These are phyloP conservation scores for Rhodocollybia butyracea DNA, from an alignment of 768 basidiomycete species.

Conservation along the genomic window DNA sequence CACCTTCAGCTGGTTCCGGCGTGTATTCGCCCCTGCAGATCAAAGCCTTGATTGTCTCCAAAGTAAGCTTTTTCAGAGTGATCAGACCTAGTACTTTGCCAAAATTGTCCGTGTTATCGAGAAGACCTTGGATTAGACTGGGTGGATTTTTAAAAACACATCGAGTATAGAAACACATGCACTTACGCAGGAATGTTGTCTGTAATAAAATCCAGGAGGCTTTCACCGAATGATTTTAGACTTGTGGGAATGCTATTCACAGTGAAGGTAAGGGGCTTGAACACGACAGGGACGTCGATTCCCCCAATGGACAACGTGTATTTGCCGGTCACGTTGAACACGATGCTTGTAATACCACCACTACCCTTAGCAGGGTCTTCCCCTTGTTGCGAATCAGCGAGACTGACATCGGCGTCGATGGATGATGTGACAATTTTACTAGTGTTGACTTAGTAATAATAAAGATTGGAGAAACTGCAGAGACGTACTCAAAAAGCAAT, in stretches of 20 bases:
- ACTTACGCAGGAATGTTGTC: neutral
- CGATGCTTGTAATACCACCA: neutral
- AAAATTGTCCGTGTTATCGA: neutral
- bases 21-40: neutral
- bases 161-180: neutral
- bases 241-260: neutral
- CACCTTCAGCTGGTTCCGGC: neutral
- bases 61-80: neutral
- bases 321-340: neutral
- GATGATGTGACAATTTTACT: neutral
- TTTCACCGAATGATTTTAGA: neutral
- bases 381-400: neutral
- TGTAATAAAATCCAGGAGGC: neutral
- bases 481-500: neutral
- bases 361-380: neutral
- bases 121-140: neutral
- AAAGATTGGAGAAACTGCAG: too few species aligned
- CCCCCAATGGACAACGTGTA: neutral
- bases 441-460: neutral
- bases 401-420: neutral
- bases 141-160: neutral
- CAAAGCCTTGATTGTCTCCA: neutral
- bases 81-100: neutral
- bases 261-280: neutral
- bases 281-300: neutral